phyloP scores from a whole-genome alignment of 768 basidiomycete species.

The Leccinum subgranulosum region DNA sequence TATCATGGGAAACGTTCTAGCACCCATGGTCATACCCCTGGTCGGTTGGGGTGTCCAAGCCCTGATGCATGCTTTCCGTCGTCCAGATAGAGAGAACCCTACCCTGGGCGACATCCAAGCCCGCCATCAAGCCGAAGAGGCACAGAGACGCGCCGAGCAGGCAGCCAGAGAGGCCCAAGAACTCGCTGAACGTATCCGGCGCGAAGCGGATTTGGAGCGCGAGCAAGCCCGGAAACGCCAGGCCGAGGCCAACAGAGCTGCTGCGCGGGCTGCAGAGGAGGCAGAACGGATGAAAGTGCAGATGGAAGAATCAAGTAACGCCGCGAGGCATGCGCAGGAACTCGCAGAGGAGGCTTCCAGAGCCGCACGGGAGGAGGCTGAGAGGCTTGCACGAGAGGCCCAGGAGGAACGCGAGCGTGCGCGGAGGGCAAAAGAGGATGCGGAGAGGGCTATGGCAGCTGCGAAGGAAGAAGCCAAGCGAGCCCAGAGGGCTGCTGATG shows the following conservation, averaged over 20 bases:
- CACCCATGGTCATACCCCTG: background rate
- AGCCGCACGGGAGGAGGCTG: slow-evolving; percentile 6
- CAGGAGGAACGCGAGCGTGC: slow-evolving; percentile 6
- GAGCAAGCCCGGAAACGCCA: slow-evolving; percentile 2
- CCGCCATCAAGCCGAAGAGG: slow-evolving; percentile 5
- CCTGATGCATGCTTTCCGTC: background rate
- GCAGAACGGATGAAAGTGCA: slow-evolving; percentile 1
- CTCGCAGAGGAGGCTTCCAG: slow-evolving; percentile 4
- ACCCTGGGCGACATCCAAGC: slow-evolving; percentile 5
- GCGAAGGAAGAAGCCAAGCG: background rate
- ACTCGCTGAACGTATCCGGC: background rate
- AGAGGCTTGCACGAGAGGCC: slow-evolving; percentile 1
- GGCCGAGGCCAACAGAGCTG: slow-evolving; percentile 3
- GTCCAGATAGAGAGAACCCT: slow-evolving; percentile 10
- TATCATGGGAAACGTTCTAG: slow-evolving; percentile 6
- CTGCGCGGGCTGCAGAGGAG: slow-evolving; percentile 9
- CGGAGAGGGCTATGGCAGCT: slow-evolving; percentile 1
- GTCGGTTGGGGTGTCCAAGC: background rate
- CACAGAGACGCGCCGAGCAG: background rate
- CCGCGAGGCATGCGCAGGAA: background rate
- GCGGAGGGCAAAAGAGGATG: slow-evolving; percentile 1
- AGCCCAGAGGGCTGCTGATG: background rate
- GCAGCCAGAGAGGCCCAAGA: slow-evolving; percentile 3
- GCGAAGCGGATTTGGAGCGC: slow-evolving; percentile 7
- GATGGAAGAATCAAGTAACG: slow-evolving; percentile 3